Conservation (phyloP, 176 grass and related monocot genomes). For the Aegilops longissima region DNA sequence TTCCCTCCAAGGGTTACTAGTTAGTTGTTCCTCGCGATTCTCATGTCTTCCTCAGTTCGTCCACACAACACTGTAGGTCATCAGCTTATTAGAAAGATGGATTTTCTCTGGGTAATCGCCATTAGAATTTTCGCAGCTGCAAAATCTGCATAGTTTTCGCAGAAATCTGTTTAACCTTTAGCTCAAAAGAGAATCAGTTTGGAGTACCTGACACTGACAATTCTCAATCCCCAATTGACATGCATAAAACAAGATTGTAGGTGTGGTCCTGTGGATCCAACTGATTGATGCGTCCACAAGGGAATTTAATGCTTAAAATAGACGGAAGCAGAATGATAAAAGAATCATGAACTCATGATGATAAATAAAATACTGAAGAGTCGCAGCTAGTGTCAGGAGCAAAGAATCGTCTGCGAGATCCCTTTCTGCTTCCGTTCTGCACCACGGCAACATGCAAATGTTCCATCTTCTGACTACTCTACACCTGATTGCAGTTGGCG, state of each 20-base stretch:
- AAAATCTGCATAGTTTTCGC: background rate
- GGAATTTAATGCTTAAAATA: constrained; percentile 15
- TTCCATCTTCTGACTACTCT: constrained; percentile 36
- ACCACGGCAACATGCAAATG: constrained; percentile 36
- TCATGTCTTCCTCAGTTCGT: background rate
- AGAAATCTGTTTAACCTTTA: background rate
- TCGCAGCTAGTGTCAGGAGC: constrained; percentile 34
- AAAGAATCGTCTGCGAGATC: constrained; percentile 29
- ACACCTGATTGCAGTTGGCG: constrained; percentile 54
- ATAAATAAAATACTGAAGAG: background rate
- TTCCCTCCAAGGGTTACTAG: background rate
- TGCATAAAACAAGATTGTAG: background rate
- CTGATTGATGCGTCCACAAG: constrained; percentile 16
- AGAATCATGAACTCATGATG: background rate
- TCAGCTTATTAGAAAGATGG: background rate
- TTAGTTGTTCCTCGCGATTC: constrained; percentile 40
- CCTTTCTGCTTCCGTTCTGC: background rate
- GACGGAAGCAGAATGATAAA: background rate
- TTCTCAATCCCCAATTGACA: background rate
- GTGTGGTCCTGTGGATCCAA: constrained; percentile 8
- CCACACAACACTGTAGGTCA: background rate
- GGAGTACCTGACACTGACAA: background rate
- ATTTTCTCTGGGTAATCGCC: background rate
- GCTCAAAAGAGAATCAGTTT: background rate
- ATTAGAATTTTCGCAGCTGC: background rate